Percentiles rank a stretch among this genome's conserved stretches.
phyloP scores from a whole-genome alignment of 257 asterid species.

The Paulownia fortunei region DNA sequence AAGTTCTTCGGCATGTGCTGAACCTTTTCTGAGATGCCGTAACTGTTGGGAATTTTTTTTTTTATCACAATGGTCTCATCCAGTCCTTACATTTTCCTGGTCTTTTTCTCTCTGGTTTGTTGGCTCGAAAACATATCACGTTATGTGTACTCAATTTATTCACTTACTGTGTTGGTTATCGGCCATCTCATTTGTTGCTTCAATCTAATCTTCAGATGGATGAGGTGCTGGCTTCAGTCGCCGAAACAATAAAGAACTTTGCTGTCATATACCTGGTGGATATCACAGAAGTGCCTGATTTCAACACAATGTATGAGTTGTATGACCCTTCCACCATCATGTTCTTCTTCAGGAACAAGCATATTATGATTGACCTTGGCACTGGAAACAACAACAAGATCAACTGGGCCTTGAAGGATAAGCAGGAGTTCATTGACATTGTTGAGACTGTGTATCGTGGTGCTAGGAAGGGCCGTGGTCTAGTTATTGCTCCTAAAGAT shows the following conservation, averaged over 20 bases:
- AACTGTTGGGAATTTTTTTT: background rate
- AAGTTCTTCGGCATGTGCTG: background rate
- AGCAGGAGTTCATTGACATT: conserved; percentile 95
- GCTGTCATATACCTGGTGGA: conserved; percentile 89
- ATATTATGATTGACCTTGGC: conserved; percentile 95
- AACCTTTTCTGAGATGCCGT: background rate
- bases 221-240: conserved; percentile 84
- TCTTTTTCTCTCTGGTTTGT: background rate
- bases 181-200: conserved; percentile 6
- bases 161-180: background rate
- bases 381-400: conserved; percentile 97
- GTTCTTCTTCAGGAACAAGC: conserved; percentile 99
- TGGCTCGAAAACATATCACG: background rate
- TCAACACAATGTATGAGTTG: conserved; percentile 94
- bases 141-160: background rate
- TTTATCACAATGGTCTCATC: background rate
- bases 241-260: conserved; percentile 86
- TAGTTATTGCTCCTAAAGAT: conserved; percentile 97
- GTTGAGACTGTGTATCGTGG: conserved; percentile 97
- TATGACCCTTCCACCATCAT: conserved; percentile 91
- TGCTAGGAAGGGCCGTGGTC: conserved; percentile 96
- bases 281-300: conserved; percentile 89
- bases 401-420: conserved; percentile 97
- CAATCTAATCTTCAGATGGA: conserved; percentile 67
- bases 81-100: background rate